These are phyloP conservation scores for Neltuma alba DNA, from an alignment of 306 rosid species.

Conservation along the genomic window DNA sequence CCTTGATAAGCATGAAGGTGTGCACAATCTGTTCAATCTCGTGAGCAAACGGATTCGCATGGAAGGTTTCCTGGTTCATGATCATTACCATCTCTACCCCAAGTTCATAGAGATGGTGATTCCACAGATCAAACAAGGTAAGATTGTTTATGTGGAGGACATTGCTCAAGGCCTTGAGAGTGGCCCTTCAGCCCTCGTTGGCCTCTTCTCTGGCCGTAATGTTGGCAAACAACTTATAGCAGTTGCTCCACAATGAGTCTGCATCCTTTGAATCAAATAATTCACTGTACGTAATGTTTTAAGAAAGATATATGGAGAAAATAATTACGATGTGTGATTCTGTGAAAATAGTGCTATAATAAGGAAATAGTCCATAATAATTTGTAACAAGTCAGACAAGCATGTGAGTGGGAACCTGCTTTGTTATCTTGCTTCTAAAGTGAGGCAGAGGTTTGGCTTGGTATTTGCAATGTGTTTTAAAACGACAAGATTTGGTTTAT, in stretches of 20 bases:
- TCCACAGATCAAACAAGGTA: slow-evolving; percentile 45
- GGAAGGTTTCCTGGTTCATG: slow-evolving; percentile 52
- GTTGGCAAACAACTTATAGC: slow-evolving; percentile 44
- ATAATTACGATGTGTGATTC: too few relatives aligned
- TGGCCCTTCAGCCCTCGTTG: slow-evolving; percentile 54
- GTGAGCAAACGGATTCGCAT: slow-evolving; percentile 44
- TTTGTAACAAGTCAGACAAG: too few relatives aligned
- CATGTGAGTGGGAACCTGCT: too few relatives aligned
- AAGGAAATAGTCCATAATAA: too few relatives aligned
- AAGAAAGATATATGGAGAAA: too few relatives aligned
- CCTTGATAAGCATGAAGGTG: slow-evolving; percentile 37
- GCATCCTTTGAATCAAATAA: background rate
- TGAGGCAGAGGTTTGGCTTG: too few relatives aligned
- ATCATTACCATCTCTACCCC: slow-evolving; percentile 44
- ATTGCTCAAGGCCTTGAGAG: slow-evolving; percentile 49
- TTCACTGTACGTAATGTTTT: too few relatives aligned
- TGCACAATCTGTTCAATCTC: slow-evolving; percentile 42
- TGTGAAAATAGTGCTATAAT: too few relatives aligned
- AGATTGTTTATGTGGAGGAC: slow-evolving; percentile 37
- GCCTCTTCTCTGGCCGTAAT: slow-evolving; percentile 51
- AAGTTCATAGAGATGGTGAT: slow-evolving; percentile 47
- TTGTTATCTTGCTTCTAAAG: too few relatives aligned
- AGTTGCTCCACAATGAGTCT: background rate
- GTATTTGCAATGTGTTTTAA: too few relatives aligned
- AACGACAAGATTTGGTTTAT: too few relatives aligned